These are phyloP conservation scores for Colletotrichum filicis DNA, from an alignment of 2,329 filamentous ascomycete species.

Conservation along the genomic window DNA sequence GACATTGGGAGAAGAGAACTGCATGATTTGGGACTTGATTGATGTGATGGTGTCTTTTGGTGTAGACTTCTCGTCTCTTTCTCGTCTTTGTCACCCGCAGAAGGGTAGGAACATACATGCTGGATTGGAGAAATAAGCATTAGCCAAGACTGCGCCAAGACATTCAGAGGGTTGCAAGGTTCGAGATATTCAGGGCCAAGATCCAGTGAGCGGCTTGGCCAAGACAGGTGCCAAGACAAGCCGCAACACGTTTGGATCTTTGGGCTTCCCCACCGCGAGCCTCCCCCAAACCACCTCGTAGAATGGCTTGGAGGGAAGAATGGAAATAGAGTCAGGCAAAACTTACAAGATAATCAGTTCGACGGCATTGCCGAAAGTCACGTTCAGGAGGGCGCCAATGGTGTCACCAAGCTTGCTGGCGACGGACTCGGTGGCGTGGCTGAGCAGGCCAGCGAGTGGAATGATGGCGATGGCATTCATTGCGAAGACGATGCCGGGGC, in stretches of 20 bases:
- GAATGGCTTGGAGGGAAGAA: neutral
- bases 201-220: slow-evolving; percentile 26
- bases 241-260: neutral
- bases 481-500: slow-evolving; percentile 70
- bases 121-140: slow-evolving; percentile 39
- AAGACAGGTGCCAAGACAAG: slow-evolving; percentile 27
- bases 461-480: slow-evolving; percentile 82
- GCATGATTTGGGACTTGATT: slow-evolving; percentile 55
- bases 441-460: slow-evolving; percentile 77
- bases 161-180: neutral
- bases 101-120: slow-evolving; percentile 63
- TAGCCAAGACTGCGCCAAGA: slow-evolving; percentile 33
- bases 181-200: slow-evolving; percentile 19
- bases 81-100: slow-evolving; percentile 44
- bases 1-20: neutral
- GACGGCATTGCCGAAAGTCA: slow-evolving; percentile 83
- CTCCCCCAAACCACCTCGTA: neutral
- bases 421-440: slow-evolving; percentile 80
- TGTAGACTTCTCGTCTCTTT: slow-evolving; percentile 30
- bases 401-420: slow-evolving; percentile 79
- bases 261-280: slow-evolving; percentile 10
- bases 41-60: slow-evolving; percentile 62
- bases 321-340: neutral
- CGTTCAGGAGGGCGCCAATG: slow-evolving; percentile 78
- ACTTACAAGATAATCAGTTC: slow-evolving; percentile 81